Evolutionary conservation across 352 stramenopile genomes (phyloP).

Genomic region (Phytophthora ohioensis): DNA sequence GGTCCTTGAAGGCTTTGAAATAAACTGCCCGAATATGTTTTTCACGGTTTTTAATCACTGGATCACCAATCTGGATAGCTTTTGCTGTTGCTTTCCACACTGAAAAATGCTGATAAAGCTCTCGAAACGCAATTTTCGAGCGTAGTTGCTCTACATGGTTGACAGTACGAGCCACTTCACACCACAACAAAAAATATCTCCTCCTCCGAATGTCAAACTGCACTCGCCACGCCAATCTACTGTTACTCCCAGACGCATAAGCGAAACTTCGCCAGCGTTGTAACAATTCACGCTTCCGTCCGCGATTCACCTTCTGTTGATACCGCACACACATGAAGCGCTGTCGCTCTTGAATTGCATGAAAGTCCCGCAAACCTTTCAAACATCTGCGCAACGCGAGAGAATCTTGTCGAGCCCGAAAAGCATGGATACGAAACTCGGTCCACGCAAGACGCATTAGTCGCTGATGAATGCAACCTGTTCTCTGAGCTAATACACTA

Average conservation of each 20-base stretch:
- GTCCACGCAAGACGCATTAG: conserved; percentile 24
- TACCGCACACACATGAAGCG: conserved; percentile 5
- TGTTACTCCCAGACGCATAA: conserved; percentile 10
- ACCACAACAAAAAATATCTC: conserved; percentile 43
- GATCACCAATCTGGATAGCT: conserved; percentile 29
- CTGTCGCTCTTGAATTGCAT: conserved; percentile 14
- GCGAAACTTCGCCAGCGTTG: conserved; percentile 33
- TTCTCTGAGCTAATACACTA: conserved; percentile 2
- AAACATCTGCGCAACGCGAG: conserved; percentile 21
- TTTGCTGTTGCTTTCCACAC: conserved; percentile 29
- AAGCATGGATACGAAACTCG: conserved; percentile 29
- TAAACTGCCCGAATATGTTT: conserved; percentile 7
- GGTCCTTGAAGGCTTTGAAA: conserved; percentile 28
- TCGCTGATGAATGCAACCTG: neutral
- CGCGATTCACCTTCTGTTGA: conserved; percentile 3
- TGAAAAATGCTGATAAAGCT: conserved; percentile 32
- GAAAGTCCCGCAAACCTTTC: conserved; percentile 10
- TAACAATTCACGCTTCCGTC: conserved; percentile 22
- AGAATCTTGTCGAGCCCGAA: conserved; percentile 22
- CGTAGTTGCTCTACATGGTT: conserved; percentile 19
- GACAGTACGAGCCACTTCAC: conserved; percentile 27
- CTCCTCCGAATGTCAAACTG: conserved; percentile 35
- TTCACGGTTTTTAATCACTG: conserved; percentile 7
- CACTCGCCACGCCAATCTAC: conserved; percentile 21
- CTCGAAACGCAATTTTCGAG: conserved; percentile 14